Evolutionary conservation across 225 moss, liverwort and hornwort genomes (phyloP).

Genomic region (Marchantia paleacea): DNA sequence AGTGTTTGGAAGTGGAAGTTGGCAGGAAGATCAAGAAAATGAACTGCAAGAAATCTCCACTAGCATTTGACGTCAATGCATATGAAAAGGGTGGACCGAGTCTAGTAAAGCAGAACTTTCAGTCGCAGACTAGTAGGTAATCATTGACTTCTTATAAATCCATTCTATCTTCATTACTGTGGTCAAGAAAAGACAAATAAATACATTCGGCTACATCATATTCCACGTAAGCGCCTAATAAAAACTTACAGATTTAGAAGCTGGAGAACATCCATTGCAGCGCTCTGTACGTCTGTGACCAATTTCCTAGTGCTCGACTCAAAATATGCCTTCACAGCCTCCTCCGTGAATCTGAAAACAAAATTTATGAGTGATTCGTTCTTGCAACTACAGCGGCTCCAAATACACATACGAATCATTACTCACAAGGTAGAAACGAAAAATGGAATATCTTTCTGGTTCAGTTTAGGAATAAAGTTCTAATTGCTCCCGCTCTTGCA

Average conservation of each 20-base stretch:
- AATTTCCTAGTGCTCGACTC: constrained; percentile 55
- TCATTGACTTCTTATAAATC: too few species aligned
- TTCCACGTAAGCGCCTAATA: too few species aligned
- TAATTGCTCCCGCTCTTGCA: background rate
- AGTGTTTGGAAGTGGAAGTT: background rate
- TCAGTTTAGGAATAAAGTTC: background rate
- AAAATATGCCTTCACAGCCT: constrained; percentile 51
- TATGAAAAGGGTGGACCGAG: background rate
- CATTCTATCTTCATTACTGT: too few species aligned
- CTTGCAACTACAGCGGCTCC: background rate
- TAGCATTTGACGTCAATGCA: background rate
- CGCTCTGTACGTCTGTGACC: constrained; percentile 44
- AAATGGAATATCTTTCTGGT: background rate
- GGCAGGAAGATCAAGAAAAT: background rate
- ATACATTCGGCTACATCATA: too few species aligned
- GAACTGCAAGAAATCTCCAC: background rate
- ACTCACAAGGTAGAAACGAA: background rate
- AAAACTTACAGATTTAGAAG: constrained; percentile 14
- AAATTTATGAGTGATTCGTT: background rate
- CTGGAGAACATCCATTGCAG: constrained; percentile 48
- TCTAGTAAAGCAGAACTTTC: background rate
- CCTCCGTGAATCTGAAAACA: constrained; percentile 59
- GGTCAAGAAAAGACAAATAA: too few species aligned
- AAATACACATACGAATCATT: background rate
- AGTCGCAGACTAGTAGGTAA: too few species aligned